Conservation (phyloP, 805 yeast genomes). For the Candida germanica region DNA sequence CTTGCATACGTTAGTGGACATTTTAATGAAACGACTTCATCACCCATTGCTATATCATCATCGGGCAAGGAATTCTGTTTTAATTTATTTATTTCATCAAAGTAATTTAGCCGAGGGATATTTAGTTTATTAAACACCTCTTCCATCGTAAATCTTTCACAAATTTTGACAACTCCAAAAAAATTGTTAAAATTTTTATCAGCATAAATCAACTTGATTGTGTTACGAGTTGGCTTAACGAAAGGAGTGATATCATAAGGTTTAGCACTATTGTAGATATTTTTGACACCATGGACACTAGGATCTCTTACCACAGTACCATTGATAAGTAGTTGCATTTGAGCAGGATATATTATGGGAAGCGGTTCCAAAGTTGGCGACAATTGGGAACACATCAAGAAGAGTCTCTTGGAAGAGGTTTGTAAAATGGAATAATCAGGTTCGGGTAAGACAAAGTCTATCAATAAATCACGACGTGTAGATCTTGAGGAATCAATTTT, state of each 20-base stretch:
- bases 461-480: slow-evolving; percentile 15
- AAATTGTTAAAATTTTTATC: slow-evolving; percentile 44
- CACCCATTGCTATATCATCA: slow-evolving; percentile 68
- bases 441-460: slow-evolving; percentile 42
- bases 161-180: slow-evolving; percentile 45
- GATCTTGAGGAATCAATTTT: slow-evolving; percentile 35
- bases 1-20: slow-evolving; percentile 78
- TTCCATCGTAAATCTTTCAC: not conserved
- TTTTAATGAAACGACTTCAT: slow-evolving; percentile 62
- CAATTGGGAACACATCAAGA: slow-evolving; percentile 43
- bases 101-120: slow-evolving; percentile 30
- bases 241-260: slow-evolving; percentile 73
- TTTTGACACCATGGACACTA: slow-evolving; percentile 71
- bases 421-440: slow-evolving; percentile 36
- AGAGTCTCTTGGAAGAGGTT: slow-evolving; percentile 28
- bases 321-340: slow-evolving; percentile 66
- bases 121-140: slow-evolving; percentile 1
- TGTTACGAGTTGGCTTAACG: not conserved
- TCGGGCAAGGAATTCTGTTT: slow-evolving; percentile 19
- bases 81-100: slow-evolving; percentile 53
- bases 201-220: slow-evolving; percentile 53
- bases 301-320: slow-evolving; percentile 41
- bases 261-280: slow-evolving; percentile 70
- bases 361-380: not conserved
- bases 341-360: slow-evolving; percentile 62